Base-by-base conservation (phyloP, 2,329 filamentous ascomycete genomes). In the Ascochyta fabae region DNA sequence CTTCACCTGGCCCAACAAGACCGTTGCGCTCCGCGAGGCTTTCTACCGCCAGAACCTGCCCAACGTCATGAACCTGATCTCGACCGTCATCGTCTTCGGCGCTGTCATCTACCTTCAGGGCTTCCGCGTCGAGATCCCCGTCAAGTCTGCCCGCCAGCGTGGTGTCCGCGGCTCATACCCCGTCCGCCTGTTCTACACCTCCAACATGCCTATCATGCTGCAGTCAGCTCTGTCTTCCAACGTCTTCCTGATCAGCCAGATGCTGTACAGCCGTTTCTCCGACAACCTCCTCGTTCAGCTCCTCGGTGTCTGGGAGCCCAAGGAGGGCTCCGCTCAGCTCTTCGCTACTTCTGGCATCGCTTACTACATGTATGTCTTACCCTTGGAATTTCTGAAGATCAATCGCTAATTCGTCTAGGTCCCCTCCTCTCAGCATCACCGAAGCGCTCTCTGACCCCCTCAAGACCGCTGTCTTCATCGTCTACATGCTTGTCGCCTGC, bases 201-300 rank as follows among this genome's bases (percentile, higher is more conserved):
- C 93, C 78, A 99, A 99, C 89, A 99, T 99, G 96, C 95, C 95
- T 76, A 99, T 99, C 82, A 99, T 99, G 95, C 86, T 99, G 78
- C 96, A 99, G 84, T 98, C 94, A 43, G 95, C 95, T 69, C 87
- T 99, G 68, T 96, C 92, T 67, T 97, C 94, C 85, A 99, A 99
- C 85, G 87, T 99, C 81, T 99, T 99, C 88, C 84, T 99, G 64
- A 92, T 99, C 82, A 95, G 90, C 77, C 95, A 99, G 85, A 98
- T 98, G 93, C 88, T 99, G 67, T 98, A 96, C 88, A 96, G 91
- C 61, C 93, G 94, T 79, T 98, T 99, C 85, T 95, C 92, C 42
- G 95, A 99, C 83, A 99, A 99, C 85, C 89, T 99, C 61, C 87
- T 99, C 56, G 95, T 99, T 80, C 92, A 91, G 77, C 90, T 99